These are phyloP conservation scores for Nicotiana obtusifolia DNA, from an alignment of 257 asterid genomes.

Conservation along the genomic window DNA sequence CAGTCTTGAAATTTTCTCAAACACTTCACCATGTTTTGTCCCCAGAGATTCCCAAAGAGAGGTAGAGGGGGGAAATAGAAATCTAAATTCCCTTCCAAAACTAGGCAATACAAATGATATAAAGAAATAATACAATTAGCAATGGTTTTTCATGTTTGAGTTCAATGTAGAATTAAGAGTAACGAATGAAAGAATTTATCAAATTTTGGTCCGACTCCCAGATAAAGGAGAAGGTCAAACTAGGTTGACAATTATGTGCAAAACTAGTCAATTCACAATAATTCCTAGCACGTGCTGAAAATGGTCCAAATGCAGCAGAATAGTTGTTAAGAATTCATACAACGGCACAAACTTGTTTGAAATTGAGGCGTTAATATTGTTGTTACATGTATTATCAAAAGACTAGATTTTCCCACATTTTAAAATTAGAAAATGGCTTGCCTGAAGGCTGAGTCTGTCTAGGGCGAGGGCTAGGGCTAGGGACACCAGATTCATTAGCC, in stretches of 20 bases:
- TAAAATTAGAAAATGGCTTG: neutral
- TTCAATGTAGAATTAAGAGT: neutral
- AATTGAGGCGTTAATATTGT: neutral
- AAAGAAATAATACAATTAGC: neutral
- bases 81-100: neutral
- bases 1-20: neutral
- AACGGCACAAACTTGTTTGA: neutral
- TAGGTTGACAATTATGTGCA: neutral
- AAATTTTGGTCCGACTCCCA: neutral
- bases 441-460: slow-evolving; percentile 31
- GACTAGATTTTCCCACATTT: neutral
- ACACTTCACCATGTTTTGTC: neutral
- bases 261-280: neutral
- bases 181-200: neutral
- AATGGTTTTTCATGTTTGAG: neutral
- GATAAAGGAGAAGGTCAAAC: no score
- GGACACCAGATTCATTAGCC: slow-evolving; percentile 7
- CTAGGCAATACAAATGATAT: neutral
- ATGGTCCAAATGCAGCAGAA: neutral
- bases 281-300: neutral
- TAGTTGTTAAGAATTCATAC: neutral
- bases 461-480: slow-evolving; percentile 22
- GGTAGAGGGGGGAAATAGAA: neutral
- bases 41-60: neutral
- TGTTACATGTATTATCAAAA: neutral